These are phyloP conservation scores for Zea mays DNA, from an alignment of 176 grass and related monocot genomes.

Conservation along the genomic window Zm-B73-REFERENCE-NAM-5.0 NC_050105.1:15008001-15008500, in stretches of 20 bases:
- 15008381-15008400: neutral
- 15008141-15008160: neutral
- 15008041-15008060: neutral
- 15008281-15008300: slow-evolving; percentile 1
- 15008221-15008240: slow-evolving; percentile 13
- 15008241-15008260: neutral
- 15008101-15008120: neutral
- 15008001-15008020: neutral
- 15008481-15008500: neutral
- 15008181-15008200: slow-evolving; percentile 6
- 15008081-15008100: neutral
- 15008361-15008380: neutral
- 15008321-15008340: neutral
- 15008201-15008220: slow-evolving; percentile 19
- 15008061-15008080: neutral
- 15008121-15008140: neutral
- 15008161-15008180: slow-evolving; percentile 25
- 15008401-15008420: neutral
- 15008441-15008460: neutral
- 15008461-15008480: neutral
- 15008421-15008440: neutral
- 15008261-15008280: slow-evolving; percentile 13
- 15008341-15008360: neutral
- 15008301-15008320: neutral
- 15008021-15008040: neutral